These are phyloP conservation scores for Auriscalpium orientale DNA, from an alignment of 768 basidiomycete genomes.

Conservation along the genomic window DNA sequence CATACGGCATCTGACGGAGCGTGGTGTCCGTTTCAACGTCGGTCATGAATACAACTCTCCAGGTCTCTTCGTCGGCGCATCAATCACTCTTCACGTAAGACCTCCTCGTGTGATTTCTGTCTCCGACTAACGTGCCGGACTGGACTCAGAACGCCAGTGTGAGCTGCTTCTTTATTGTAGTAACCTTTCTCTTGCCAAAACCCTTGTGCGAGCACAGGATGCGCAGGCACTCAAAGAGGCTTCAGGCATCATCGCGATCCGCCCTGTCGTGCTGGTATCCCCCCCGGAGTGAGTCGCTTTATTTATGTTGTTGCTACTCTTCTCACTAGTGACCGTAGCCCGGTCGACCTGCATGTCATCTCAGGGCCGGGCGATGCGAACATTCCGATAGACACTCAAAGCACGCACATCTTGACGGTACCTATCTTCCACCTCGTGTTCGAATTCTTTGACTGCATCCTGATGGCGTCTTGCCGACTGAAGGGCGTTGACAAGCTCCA, in stretches of 20 bases:
- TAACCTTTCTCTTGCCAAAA: no score
- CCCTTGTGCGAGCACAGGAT: conserved; percentile 25
- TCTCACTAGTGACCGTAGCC: conserved; percentile 24
- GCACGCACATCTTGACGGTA: conserved; percentile 49
- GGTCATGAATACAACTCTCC: background rate
- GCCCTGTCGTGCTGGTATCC: conserved; percentile 41
- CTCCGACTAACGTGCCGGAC: no score
- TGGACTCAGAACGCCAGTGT: no score
- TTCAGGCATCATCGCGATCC: conserved; percentile 49
- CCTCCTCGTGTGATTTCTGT: conserved; percentile 33
- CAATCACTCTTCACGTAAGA: conserved; percentile 30
- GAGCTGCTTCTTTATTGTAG: no score
- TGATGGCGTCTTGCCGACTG: background rate
- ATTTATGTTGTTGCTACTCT: background rate
- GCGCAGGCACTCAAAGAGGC: conserved; percentile 36
- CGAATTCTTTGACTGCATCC: background rate
- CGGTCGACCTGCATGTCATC: conserved; percentile 35
- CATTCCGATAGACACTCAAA: conserved; percentile 38
- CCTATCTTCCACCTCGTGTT: conserved; percentile 3
- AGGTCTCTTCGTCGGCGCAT: background rate
- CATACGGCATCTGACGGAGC: background rate
- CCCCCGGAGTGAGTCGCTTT: conserved; percentile 32
- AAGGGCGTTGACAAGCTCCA: conserved; percentile 64
- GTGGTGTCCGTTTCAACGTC: background rate
- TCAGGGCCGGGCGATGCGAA: conserved; percentile 33